Evolutionary conservation across 2,329 filamentous ascomycete species (phyloP).

Genomic region (Thelonectria blattea): DNA sequence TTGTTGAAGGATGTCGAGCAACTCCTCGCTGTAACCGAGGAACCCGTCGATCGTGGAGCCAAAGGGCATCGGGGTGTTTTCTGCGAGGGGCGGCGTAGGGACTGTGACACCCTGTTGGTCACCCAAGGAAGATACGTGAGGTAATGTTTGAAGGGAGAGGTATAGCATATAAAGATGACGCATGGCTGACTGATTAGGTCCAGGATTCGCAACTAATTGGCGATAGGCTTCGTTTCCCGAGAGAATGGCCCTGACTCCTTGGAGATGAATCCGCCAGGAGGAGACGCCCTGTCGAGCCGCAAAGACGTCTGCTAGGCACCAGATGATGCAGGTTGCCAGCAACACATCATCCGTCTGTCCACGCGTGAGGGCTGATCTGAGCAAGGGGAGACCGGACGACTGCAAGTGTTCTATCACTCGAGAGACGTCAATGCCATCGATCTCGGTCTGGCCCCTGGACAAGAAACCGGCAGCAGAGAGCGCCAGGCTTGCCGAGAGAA

Average conservation of each 20-base stretch:
- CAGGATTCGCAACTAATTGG: not conserved
- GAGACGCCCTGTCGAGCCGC: constrained; percentile 30
- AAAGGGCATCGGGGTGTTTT: accelerated
- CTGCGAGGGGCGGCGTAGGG: not conserved
- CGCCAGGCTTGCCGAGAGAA: constrained; percentile 37
- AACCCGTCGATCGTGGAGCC: constrained; percentile 37
- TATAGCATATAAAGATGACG: constrained; percentile 39
- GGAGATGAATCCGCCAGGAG: constrained; percentile 36
- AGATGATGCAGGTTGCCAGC: constrained; percentile 39
- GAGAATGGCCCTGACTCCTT: constrained; percentile 36
- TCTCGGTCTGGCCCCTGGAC: constrained; percentile 31
- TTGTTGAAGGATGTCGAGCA: constrained; percentile 34
- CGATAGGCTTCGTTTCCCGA: constrained; percentile 10
- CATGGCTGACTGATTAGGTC: constrained; percentile 27
- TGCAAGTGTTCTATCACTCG: constrained; percentile 36
- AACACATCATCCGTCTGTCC: constrained; percentile 34
- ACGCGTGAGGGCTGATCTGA: constrained; percentile 30
- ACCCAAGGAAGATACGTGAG: constrained; percentile 29
- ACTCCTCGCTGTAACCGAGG: constrained; percentile 38
- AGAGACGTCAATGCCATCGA: constrained; percentile 31
- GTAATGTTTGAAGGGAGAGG: constrained; percentile 37
- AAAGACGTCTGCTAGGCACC: constrained; percentile 40
- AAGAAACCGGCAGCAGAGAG: constrained; percentile 35
- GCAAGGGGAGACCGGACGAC: constrained; percentile 31
- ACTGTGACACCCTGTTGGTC: not conserved